A percentile compares a stretch with the other conserved stretches of the same genome.
Evolutionary conservation across 495 filamentous ascomycete species (phyloP).

Genomic region (Annulohypoxylon maeteangense): DNA sequence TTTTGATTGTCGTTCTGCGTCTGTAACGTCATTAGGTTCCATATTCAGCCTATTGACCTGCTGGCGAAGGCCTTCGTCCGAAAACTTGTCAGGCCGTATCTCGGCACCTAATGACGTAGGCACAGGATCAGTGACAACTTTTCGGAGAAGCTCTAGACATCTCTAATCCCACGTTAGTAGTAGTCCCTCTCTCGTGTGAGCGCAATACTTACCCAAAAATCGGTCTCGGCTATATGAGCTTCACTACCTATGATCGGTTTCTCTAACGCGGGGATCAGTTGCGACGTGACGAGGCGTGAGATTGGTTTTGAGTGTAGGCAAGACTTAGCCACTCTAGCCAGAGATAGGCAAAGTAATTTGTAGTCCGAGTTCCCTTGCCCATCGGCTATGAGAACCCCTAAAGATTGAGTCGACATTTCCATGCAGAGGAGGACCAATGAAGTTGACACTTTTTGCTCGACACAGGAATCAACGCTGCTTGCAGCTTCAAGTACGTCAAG

Average conservation of each 20-base stretch:
- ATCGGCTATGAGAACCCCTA: constrained; percentile 13
- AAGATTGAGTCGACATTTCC: constrained; percentile 36
- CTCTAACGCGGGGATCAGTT: constrained; percentile 45
- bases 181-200: background rate
- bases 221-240: constrained; percentile 35
- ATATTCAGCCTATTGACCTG: constrained; percentile 41
- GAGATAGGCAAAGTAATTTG: constrained; percentile 40
- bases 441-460: constrained; percentile 49
- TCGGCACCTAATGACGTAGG: constrained; percentile 17
- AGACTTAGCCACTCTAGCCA: constrained; percentile 49
- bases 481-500: constrained; percentile 24
- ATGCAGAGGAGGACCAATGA: constrained; percentile 48
- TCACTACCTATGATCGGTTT: constrained; percentile 40
- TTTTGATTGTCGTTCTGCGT: constrained; percentile 45
- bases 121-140: constrained; percentile 31
- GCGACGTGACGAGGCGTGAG: constrained; percentile 48
- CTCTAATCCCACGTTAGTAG: constrained; percentile 50
- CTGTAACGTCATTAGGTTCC: constrained; percentile 9
- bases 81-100: constrained; percentile 42
- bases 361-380: constrained; percentile 19
- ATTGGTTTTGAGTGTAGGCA: constrained; percentile 45
- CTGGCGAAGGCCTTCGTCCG: constrained; percentile 42
- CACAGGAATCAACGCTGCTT: constrained; percentile 28
- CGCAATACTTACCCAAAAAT: constrained; percentile 50
- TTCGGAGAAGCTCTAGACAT: constrained; percentile 47